Percentiles rank a stretch among this genome's conserved stretches.
Conservation (phyloP, 2,329 filamentous ascomycete species). For the Epichloe aotearoae region DNA sequence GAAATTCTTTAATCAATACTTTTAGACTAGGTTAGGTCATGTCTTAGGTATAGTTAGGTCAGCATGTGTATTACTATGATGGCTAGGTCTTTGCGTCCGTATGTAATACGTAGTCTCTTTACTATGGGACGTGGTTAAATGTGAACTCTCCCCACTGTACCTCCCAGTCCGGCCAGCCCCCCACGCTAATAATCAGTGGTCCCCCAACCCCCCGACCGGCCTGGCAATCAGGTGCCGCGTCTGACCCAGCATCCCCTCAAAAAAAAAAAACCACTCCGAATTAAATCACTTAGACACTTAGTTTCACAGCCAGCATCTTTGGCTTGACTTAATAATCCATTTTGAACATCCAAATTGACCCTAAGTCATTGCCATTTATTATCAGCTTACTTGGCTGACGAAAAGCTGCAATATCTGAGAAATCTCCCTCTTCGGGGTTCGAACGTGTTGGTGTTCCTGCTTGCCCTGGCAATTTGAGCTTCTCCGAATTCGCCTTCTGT, state of each 20-base stretch:
- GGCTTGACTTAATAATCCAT: background rate
- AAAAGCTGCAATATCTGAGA: no score
- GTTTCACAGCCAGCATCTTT: background rate
- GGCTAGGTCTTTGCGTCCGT: no score
- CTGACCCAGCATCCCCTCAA: background rate
- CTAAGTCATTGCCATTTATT: background rate
- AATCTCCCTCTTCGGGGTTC: no score
- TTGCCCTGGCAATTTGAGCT: no score
- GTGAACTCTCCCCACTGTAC: background rate
- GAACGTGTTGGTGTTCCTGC: no score
- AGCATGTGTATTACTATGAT: no score
- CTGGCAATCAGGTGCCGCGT: background rate
- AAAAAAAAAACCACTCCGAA: background rate
- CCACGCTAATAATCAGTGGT: background rate
- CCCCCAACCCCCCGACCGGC: background rate
- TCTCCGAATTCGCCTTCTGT: background rate
- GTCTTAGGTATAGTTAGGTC: no score
- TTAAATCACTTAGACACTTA: constrained; percentile 6
- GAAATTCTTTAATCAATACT: no score
- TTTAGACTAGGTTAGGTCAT: no score
- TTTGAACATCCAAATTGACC: background rate
- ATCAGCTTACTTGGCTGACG: no score
- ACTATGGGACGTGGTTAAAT: no score
- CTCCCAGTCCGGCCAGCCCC: background rate
- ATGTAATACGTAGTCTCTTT: no score